Base-by-base conservation (phyloP, 495 filamentous ascomycete genomes). In the Podospora didyma region DNA sequence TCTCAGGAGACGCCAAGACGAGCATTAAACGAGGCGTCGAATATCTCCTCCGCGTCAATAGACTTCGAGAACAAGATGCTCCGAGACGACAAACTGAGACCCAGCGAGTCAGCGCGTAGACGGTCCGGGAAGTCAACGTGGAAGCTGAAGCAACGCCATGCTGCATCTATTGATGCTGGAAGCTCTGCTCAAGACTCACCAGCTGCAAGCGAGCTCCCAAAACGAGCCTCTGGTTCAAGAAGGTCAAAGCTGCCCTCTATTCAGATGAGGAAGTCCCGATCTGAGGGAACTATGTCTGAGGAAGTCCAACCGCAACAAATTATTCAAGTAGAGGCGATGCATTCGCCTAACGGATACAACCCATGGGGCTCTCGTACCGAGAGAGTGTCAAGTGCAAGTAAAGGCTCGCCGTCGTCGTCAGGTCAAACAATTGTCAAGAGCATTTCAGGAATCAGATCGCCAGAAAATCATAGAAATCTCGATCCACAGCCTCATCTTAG, bases 61-160 rank as follows among this genome's bases (percentile, higher is more conserved):
- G 46, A 17, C 11, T 35, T 23, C 7, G 35, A 53, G 19, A 21
- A 44, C 2, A 48, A 58, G 21, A 44, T 37, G 9, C 41, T 52
- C 7, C 46, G 26, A 35, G 35, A 51, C 7, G 58, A 50, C 14
- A 58, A 47, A 22, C 37, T 44, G 22, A 54, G 22, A n/a, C n/a
- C 31, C 14, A 44, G 55, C 10, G 42, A 58, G 10, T 51, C 60
- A 22, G 56, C 52, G 12, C 51, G 49, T 10, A 58, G 54, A 17
- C 53, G 54, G 2, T 57, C 62, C 16, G 61, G 50, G 20, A 26
- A 60, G 17, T 20, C 56, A n/a, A 56, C 44, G 12, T 64, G 57
- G 56, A 57, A 28, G 46, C 51, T 53, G 20, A 59, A 50, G 31
- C 58, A 61, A 14, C 57, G 44, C 11, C 26, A 45, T 10, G 19